Base-by-base conservation (phyloP, 306 rosid species). In the Vicia faba region DNA sequence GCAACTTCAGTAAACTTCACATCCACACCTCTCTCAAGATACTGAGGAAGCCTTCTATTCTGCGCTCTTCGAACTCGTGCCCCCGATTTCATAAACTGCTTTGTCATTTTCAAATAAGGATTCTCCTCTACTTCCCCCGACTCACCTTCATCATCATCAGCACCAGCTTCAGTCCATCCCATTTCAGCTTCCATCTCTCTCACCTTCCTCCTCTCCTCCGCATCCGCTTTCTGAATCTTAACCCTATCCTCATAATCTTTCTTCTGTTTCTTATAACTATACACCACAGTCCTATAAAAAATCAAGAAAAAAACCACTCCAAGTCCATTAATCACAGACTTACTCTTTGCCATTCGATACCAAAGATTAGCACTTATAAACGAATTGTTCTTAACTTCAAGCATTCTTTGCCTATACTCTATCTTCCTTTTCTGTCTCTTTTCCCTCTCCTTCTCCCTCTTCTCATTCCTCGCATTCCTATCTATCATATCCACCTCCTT, bases 71-170 rank as follows among this genome's bases (percentile, higher is more conserved):
- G 80, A 28, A 89, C 96, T 0, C 97, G 88, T 13, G 98, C 98
- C 69, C 98, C 98, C 0, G 98, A 93, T 77, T 75, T 93, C 98
- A 93, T 93, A 79, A 93, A 93, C 86, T 93, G 90, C 87, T 70
- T 79, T 3, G 98, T 96, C 96, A 89, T 88, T 72, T 86, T 89
- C 91, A 93, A 50, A 50, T 90, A 83, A 49, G 88, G 78, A 81
- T 89, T 93, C 66, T 89, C 80, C 79, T 93, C 96, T 20, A 82
- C 96, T 61, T 81, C 72, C 71, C 90, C 96, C 25, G 31, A 78
- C 75, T 85, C 91, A 76, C 64, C 64, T 66, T 87, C 92, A 15
- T 84, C 92, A 15, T 84, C 85, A 48, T 83, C 84, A 39, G 68
- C 88, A 9, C 45, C 85, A 61, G 66, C 50, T 65, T 66, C 80